Base-by-base conservation (phyloP, 1,284 basidiomycete species). In the Moesziomyces aphidis region DNA sequence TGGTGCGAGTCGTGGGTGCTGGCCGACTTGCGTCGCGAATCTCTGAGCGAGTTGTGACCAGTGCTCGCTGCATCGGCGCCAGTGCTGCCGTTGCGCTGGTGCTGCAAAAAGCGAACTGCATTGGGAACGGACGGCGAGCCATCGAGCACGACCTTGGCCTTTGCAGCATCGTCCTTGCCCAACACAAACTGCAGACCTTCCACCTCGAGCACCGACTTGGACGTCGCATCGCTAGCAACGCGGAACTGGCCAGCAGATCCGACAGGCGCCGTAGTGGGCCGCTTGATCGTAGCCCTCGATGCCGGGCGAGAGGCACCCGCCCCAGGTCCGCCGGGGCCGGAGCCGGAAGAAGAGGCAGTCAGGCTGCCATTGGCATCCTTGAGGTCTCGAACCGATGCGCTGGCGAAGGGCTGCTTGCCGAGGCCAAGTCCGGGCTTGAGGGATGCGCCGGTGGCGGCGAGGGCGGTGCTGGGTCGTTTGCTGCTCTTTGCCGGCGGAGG, bases 171-270 rank as follows among this genome's bases (percentile, higher is more conserved):
- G 22, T 57, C 56, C 31, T 65, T 59, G 52, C 52, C 72, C 6
- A 76, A 19, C 4, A 73, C 49, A 46, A 76, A 76, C 11, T 69
- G 70, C 56, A 50, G 55, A 5, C 74, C 74, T 28, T 76, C 74
- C 4, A 76, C 56, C 28, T 70, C 68, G 34, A 76, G 43, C 9
- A 73, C 36, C n/a, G 71, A 53, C 26, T 59, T 61, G 19, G 50
- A 48, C n/a, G 45, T 36, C 1, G 55, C 63, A 34, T 58, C 53
- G 53, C 53, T 54, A 15, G 46, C 46, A 0, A 10, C 19, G 23
- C 66, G 66, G 50, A 66, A 62, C 48, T 62, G 66, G 31, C 55
- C 66, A n/a, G 36, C 39, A 11, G 58, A 48, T 11, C 61, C 65
- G 21, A 63, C 62, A 44, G 70, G 70, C 10, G 66, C 71, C 1